Base-by-base conservation (phyloP, 352 stramenopile genomes). In the Globisporangium nagaii region DNA sequence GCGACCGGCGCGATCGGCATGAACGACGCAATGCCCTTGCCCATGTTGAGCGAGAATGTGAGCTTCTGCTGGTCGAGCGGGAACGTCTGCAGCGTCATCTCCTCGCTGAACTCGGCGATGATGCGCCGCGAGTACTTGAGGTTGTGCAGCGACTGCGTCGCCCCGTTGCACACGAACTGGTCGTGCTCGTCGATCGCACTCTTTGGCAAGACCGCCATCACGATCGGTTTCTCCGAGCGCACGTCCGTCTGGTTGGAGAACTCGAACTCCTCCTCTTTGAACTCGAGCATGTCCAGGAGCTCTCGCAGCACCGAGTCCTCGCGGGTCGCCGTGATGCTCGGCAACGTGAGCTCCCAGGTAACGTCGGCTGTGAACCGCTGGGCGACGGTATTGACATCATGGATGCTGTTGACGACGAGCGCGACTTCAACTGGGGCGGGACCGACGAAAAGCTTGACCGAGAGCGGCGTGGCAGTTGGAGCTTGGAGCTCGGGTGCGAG, bases 51-150 rank as follows among this genome's bases (percentile, higher is more conserved):
- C 4, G 64, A 53, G 41, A 84, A 80, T 9, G 62, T 75, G 27
- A 86, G 46, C 43, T 81, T 82, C 51, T 86, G 75, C 32, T 80
- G 70, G 43, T 86, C 75, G 27, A 81, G 77, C 10, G 75, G 75
- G 47, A 86, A 86, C 42, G 57, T 72, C 30, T 75, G 68, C 11
- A 84, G 52, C 2, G 66, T 62, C 73, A 86, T 84, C 39, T 86
- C 70, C 40, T 83, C 75, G 4, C 45, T 80, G 50, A 86, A 86
- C 6, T 65, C 56, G 4, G 70, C 75, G 47, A 68, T 58, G 2
- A 79, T 50, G 1, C 72, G 70, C 0, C 70, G 69, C 12, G 53
- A 71, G 53, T 68, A 80, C 45, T 74, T 63, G 0, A 79, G 43
- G 27, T 81, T 62, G n/a, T 53, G 63, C 39, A 76, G 24, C 24